Base-by-base conservation (phyloP, 495 filamentous ascomycete species). In the Pseudevernia furfuracea region DNA sequence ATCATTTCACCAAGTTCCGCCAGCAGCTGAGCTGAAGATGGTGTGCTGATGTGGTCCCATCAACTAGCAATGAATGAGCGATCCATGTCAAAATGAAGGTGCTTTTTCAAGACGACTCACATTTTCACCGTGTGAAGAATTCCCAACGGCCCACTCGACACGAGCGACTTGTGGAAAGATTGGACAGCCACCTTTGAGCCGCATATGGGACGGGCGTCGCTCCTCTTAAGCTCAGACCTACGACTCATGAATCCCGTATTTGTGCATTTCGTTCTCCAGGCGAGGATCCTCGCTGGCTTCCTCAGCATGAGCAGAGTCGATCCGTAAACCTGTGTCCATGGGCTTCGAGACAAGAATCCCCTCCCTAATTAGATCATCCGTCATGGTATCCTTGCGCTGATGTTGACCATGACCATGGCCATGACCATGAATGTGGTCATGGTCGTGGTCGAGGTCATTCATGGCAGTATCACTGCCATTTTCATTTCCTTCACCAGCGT, bases 331-430 rank as follows among this genome's bases (percentile, higher is more conserved):
- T 9, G 39, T 46, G n/a, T 44, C 46, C 12, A 52, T 66, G 19
- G 36, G 30, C 15, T 61, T n/a, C 23, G 11, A 34, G 19, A 6
- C 37, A 23, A 68, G 52, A 28, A 70, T 68, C 1, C 66, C 63
- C 25, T 70, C 66, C 21, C 57, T 61, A 15, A 68, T 55, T 9
- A 70, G 56, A 28, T 70, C 66, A 37, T 70, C 67, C 19, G 44
- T 59, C 59, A 68, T 65, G 37, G 62, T 46, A 34, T 68, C 66
- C 38, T 56, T 30, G 49, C 14, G 25, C 32, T 32, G 49, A 32
- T 53, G 49, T 9, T n/a, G n/a, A n/a, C n/a, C n/a, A n/a, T n/a
- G n/a, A n/a, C 5, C 10, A 44, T 44, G 41, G 21, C 49, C 23
- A 28, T 49, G 46, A 14, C 1, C 12, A 8, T 53, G 49, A 19